These are phyloP conservation scores for Pterula multifida DNA, from an alignment of 1,284 basidiomycete species.

Conservation along the genomic window DNA sequence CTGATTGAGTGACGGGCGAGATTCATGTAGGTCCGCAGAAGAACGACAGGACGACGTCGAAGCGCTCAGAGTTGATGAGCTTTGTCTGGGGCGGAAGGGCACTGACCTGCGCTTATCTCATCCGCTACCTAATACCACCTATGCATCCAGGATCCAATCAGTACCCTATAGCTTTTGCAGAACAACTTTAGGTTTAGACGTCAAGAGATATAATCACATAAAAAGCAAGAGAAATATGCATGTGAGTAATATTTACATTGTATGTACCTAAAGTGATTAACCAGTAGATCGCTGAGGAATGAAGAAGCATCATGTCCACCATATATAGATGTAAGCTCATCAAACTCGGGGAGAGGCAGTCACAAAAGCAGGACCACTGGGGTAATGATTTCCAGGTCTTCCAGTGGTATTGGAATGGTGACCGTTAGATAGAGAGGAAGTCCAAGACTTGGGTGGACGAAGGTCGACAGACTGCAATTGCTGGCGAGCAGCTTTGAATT, in stretches of 20 bases:
- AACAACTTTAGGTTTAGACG: not conserved
- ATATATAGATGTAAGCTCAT: not conserved
- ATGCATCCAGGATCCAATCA: not conserved
- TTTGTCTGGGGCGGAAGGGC: not conserved
- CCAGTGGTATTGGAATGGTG: not conserved
- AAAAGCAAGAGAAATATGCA: not conserved
- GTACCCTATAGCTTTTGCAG: no score
- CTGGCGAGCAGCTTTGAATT: constrained; percentile 66
- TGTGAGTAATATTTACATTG: constrained; percentile 2
- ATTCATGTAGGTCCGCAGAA: constrained; percentile 51
- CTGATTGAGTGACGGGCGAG: constrained; percentile 80
- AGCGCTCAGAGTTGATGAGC: constrained; percentile 3
- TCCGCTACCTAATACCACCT: not conserved
- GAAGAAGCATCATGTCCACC: not conserved
- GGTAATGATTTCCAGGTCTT: not conserved
- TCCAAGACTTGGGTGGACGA: constrained; percentile 53
- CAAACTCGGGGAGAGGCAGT: not conserved
- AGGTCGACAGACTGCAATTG: constrained; percentile 61
- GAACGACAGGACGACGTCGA: constrained; percentile 3
- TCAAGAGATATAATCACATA: not conserved
- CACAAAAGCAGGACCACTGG: not conserved
- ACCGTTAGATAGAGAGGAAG: not conserved
- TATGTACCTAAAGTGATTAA: not conserved
- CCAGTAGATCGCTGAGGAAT: not conserved
- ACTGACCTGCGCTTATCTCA: not conserved